Conservation (phyloP, 768 basidiomycete species). For the Serendipita vermifera region DNA sequence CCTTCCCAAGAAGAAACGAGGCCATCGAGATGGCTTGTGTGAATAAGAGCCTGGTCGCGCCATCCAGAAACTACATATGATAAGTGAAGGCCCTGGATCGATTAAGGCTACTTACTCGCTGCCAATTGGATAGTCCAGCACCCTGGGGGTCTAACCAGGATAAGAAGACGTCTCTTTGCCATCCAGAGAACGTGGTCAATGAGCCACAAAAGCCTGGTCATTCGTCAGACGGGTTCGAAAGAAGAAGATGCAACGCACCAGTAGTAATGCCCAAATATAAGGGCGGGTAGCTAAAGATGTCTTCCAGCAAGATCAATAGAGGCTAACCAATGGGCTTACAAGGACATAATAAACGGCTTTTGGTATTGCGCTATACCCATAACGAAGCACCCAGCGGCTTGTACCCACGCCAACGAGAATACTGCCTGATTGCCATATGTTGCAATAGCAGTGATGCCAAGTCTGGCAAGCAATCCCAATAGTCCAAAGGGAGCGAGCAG, state of each 20-base stretch:
- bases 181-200: conserved; percentile 89
- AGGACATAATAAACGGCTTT: conserved; percentile 57
- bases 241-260: conserved; percentile 32
- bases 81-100: not conserved
- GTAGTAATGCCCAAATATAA: conserved; percentile 81
- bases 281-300: conserved; percentile 59
- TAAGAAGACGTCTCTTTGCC: conserved; percentile 80
- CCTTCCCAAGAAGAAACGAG: conserved; percentile 63
- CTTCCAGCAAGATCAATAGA: conserved; percentile 7
- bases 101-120: not conserved
- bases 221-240: not conserved
- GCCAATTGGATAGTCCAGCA: not conserved
- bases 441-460: conserved; percentile 63
- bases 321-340: conserved; percentile 39
- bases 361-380: conserved; percentile 73
- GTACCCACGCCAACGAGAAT: conserved; percentile 73
- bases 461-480: conserved; percentile 68
- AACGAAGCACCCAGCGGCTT: conserved; percentile 76
- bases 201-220: conserved; percentile 81
- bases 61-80: conserved; percentile 62
- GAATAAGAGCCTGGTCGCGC: conserved; percentile 62
- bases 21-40: conserved; percentile 66
- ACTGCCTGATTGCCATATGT: conserved; percentile 63
- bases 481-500: conserved; percentile 73
- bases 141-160: conserved; percentile 41